Base-by-base conservation (phyloP, 2,329 filamentous ascomycete species). In the Colletotrichum magnum region DNA sequence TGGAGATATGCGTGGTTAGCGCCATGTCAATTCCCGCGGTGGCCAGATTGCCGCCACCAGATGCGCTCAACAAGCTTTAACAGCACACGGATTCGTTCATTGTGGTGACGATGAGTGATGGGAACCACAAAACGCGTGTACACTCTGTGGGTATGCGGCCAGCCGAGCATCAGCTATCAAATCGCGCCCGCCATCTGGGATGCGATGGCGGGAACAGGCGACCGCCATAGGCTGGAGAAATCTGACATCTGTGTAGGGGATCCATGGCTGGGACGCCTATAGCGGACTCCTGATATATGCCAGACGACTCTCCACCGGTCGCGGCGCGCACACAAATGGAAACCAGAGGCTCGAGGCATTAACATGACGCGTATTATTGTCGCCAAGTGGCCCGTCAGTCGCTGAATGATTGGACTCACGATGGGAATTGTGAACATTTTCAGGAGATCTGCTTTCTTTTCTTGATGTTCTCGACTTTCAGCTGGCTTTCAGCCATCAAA, bases 101-200 rank as follows among this genome's bases (percentile, higher is more conserved):
- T 32, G n/a, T 57, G 36, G 67, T 41, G 62, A 57, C 57, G 45
- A 52, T 48, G 56, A 43, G 21, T 21, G 50, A 39, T n/a, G 36
- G 63, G 77, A 75, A 76, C 72, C 69, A 74, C 68, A 60, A 62
- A 61, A 71, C 68, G 64, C 57, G 75, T 75, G 64, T 62, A 70
- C 64, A 68, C n/a, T 50, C 58, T 28, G 58, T 58, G 47, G 50
- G 52, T 52, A 16, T 36, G 47, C 64, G 32, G 26, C 60, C 39
- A 24, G 26, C 47, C 39, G 53, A 43, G 41, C 32, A 36, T 36
- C 32, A 43, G 47, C 47, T 36, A 39, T 51, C 52, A 58, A 58
- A 43, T 54, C 64, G 52, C 41, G 53, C 58, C 28, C 68, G 53
- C 68, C 39, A 45, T 45, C 64, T 24, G 43, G 57, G 48, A 26